phyloP scores from a whole-genome alignment of 192 early-diverging fungal species.

The Mortierella claussenii region DNA sequence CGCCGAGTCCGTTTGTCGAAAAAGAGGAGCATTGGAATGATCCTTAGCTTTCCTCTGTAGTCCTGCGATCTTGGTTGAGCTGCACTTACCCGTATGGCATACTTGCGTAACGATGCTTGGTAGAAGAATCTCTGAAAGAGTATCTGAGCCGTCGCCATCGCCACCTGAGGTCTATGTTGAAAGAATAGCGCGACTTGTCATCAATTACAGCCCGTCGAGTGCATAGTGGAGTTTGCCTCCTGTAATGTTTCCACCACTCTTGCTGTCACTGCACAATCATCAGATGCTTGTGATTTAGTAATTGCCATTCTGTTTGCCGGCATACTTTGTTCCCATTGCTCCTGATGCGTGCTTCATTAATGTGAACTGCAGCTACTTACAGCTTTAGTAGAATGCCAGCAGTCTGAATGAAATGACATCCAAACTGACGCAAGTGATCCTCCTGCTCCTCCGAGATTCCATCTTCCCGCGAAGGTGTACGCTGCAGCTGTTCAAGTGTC shows the following conservation, averaged over 20 bases:
- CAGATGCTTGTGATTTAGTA: background rate
- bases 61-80: background rate
- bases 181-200: too few species aligned
- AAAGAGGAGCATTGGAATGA: background rate
- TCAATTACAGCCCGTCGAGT: too few species aligned
- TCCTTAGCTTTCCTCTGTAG: background rate
- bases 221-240: too few species aligned
- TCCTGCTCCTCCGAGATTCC: conserved; percentile 76
- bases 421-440: conserved; percentile 75
- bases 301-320: background rate
- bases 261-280: background rate
- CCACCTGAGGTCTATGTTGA: conserved; percentile 86
- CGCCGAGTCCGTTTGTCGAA: too few species aligned
- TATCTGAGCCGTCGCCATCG: conserved; percentile 96
- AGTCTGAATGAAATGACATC: conserved; percentile 85
- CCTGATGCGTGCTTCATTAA: background rate
- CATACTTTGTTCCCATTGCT: background rate
- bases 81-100: conserved; percentile 68
- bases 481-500: conserved; percentile 74
- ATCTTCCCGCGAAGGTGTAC: conserved; percentile 71
- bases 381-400: conserved; percentile 82
- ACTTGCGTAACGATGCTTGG: conserved; percentile 76
- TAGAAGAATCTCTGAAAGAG: conserved; percentile 95
- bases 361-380: conserved; percentile 61
- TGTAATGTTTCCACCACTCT: too few species aligned